These are phyloP conservation scores for Colletotrichum destructivum DNA, from an alignment of 2,329 filamentous ascomycete species.

Conservation along the genomic window DNA sequence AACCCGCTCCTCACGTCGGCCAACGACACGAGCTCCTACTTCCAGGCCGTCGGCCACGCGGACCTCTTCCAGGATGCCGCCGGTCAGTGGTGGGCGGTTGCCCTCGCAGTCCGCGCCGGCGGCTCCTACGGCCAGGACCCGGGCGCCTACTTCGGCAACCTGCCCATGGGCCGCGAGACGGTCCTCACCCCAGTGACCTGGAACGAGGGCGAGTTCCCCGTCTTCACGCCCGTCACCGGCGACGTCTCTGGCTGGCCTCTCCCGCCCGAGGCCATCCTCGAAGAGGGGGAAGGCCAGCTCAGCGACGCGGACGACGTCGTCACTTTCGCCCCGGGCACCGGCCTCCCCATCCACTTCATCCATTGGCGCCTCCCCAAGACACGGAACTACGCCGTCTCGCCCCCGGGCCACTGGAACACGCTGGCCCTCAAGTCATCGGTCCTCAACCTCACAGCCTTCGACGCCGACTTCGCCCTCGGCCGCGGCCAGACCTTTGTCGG, in stretches of 20 bases:
- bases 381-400: slow-evolving; percentile 62
- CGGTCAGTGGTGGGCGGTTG: slow-evolving; percentile 59
- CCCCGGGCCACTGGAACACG: slow-evolving; percentile 56
- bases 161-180: slow-evolving; percentile 61
- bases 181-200: slow-evolving; percentile 58
- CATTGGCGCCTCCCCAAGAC: slow-evolving; percentile 68
- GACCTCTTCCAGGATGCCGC: slow-evolving; percentile 68
- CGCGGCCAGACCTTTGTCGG: slow-evolving; percentile 63
- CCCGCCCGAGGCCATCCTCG: slow-evolving; percentile 50
- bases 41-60: slow-evolving; percentile 70
- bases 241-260: slow-evolving; percentile 56
- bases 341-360: slow-evolving; percentile 68
- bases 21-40: slow-evolving; percentile 59
- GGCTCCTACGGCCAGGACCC: slow-evolving; percentile 51
- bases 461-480: slow-evolving; percentile 56
- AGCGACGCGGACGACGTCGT: slow-evolving; percentile 60
- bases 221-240: slow-evolving; percentile 47
- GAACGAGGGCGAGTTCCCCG: slow-evolving; percentile 52
- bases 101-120: slow-evolving; percentile 56
- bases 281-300: slow-evolving; percentile 56
- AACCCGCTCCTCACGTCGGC: slow-evolving; percentile 64
- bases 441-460: slow-evolving; percentile 68
- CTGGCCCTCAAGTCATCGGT: slow-evolving; percentile 64
- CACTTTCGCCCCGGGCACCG: slow-evolving; percentile 60
- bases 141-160: slow-evolving; percentile 48